These are phyloP conservation scores for Panicum hallii DNA, from an alignment of 202 grass and related monocot species.

Conservation along the genomic window DNA sequence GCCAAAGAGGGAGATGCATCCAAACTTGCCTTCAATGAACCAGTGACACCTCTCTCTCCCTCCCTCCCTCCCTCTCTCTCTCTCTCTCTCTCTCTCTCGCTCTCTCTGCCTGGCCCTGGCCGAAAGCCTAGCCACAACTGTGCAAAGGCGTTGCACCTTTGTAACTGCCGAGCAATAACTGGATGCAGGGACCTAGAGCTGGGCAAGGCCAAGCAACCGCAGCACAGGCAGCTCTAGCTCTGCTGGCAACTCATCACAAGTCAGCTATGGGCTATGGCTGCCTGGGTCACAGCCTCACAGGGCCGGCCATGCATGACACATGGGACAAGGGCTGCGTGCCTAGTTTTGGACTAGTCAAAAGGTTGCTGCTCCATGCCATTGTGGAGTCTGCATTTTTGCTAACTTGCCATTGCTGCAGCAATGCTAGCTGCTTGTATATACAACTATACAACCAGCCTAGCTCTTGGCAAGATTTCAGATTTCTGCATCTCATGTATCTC, in stretches of 20 bases:
- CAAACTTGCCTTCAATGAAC: not conserved
- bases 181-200: not conserved
- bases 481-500: not conserved
- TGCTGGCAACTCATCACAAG: not conserved
- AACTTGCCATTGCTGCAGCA: not conserved
- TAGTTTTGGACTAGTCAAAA: constrained; percentile 47
- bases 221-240: not conserved
- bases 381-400: not conserved
- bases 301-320: not conserved
- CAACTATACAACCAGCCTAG: not conserved
- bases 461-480: too few species aligned
- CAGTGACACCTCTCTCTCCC: not conserved
- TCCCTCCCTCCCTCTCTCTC: too few species aligned
- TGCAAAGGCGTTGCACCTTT: constrained; percentile 47
- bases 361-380: not conserved
- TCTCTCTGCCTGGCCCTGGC: not conserved
- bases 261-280: not conserved
- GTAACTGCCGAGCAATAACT: constrained; percentile 26
- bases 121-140: constrained; percentile 23
- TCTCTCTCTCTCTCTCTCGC: too few species aligned
- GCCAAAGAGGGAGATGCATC: not conserved
- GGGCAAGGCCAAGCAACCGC: constrained; percentile 15
- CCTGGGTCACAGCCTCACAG: not conserved
- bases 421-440: not conserved
- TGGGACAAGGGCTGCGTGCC: constrained; percentile 40